Base-by-base conservation (phyloP, 2,329 filamentous ascomycete species). In the Penicillium griseofulvum region DNA sequence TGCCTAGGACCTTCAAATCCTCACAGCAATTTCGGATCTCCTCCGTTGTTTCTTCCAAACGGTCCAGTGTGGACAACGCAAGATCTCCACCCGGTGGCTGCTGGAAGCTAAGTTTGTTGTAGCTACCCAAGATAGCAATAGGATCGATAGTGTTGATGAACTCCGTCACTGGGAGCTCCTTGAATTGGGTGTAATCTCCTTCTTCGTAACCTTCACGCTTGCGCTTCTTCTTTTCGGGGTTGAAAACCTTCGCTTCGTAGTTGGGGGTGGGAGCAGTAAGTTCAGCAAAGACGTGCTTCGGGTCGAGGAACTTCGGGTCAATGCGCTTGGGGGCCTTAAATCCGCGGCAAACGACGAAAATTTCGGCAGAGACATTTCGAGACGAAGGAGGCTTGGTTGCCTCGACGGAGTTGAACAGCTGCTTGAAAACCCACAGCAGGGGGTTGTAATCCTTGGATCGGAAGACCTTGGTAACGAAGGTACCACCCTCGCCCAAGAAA, bases 151-250 rank as follows among this genome's bases (percentile, higher is more conserved):
- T 96, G 69, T 97, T 89, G 59, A 99, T 92, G 70, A 97, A 99
- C 52, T 97, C 91, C 71, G 87, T 94, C 0, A 92, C 93, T 0
- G 90, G 79, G 2, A 89, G 83, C 68, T 96, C 90, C 71, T 97
- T 96, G 79, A 89, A 96, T 66, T 96, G 90, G 5, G 86, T 93
- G 73, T 88, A 96, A 63, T 99, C 91, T 34, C 91, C 93, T 74
- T 99, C 94, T 63, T 97, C 93, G 63, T 99, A 99, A 81, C 94
- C 94, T 42, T 96, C 93, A 80, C 94, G 83, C 83, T 97, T 97
- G 55, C 94, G 82, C 84, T 97, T 99, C 82, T 97, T 99, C 70
- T 90, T 81, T 71, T 99, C 94, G 0, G 94, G 94, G 63, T 99
- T 97, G 80, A 93, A 99, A 2, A 99, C 94, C 73, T 96, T 96